Evolutionary conservation across 2,329 filamentous ascomycete species (phyloP), one percentile per base, ranked within the genome.

Genomic region (Chrysosporium queenslandicum): DNA sequence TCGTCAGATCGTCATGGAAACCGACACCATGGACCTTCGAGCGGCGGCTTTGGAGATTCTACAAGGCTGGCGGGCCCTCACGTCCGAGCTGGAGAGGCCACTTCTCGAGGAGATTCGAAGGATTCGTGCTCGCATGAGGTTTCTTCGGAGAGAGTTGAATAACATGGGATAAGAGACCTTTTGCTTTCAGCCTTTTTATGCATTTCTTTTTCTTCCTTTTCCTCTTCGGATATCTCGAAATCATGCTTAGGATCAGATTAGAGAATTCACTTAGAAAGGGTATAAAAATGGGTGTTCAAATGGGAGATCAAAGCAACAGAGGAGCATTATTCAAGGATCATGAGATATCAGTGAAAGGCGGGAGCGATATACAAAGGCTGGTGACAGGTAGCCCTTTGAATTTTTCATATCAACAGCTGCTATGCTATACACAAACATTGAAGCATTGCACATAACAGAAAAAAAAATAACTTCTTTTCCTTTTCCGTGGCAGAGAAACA

Each of bases 401-500:
- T 30, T 34, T 46, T 23, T n/a, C 39, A 41, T 34, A 34, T 20
- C n/a, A 46, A 32, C 18, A 14, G 5, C 27, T 46, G 43, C 29
- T 36, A 34, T 46, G 43, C 18, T 46, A 34, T 21, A 32, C 42
- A 21, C 43, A 46, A 34, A 46, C 43, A 46, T 46, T 46, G 11
- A 23, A 23, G 29, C 43, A 46, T 46, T 32, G 16, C 18, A 34
- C 7, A 32, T 11, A 46, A 23, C 29, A 9, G 9, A 18, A 34
- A 9, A 30, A 34, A 3, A 21, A 36, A n/a, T 12, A 16, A 3
- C 36, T 14, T 18, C 32, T 32, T 45, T 45, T 20, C 30, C 30
- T 23, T 46, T 46, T 11, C 34, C 29, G n/a, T 25, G 29, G 29
- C 18, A 21, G 16, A 36, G 36, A 34, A 6, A 14, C 11, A 46